Percentiles rank a stretch among this genome's conserved stretches.
phyloP scores from a whole-genome alignment of 2,329 filamentous ascomycete species.

The Tolypocladium tundrense region DNA sequence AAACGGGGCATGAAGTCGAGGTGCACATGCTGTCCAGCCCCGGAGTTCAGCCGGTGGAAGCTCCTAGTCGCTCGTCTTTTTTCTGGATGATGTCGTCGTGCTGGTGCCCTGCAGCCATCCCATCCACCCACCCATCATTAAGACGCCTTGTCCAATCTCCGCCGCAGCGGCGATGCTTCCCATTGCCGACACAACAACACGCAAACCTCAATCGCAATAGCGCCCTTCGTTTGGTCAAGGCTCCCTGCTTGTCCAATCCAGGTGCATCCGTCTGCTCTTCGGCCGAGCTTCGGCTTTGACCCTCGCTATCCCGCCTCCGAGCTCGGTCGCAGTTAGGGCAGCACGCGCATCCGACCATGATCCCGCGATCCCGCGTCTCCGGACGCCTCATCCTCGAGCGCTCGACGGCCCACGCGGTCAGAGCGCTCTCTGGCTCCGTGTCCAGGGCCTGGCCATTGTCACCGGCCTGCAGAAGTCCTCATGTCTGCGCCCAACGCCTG shows the following conservation, averaged over 20 bases:
- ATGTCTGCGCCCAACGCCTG: constrained; percentile 21
- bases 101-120: constrained; percentile 12
- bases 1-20: not conserved
- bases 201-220: constrained; percentile 4
- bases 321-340: not conserved
- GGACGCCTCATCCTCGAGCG: constrained; percentile 28
- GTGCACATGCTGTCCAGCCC: constrained; percentile 1
- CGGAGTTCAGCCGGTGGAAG: constrained; percentile 20
- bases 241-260: not conserved
- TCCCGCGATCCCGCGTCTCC: constrained; percentile 28
- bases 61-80: constrained; percentile 15
- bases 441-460: constrained; percentile 16
- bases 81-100: constrained; percentile 18
- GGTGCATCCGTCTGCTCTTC: not conserved
- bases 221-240: not conserved
- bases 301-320: not conserved
- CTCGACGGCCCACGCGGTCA: constrained; percentile 16
- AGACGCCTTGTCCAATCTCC: constrained; percentile 16
- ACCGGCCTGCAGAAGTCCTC: constrained; percentile 15
- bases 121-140: constrained; percentile 10
- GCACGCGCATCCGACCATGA: constrained; percentile 20
- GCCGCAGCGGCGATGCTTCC: constrained; percentile 21
- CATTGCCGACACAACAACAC: constrained; percentile 12
- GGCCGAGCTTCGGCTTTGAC: constrained; percentile 2
- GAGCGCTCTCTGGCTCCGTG: constrained; percentile 12